These are phyloP conservation scores for Fusarium floridanum DNA, from an alignment of 2,329 filamentous ascomycete species.

Conservation along the genomic window DNA sequence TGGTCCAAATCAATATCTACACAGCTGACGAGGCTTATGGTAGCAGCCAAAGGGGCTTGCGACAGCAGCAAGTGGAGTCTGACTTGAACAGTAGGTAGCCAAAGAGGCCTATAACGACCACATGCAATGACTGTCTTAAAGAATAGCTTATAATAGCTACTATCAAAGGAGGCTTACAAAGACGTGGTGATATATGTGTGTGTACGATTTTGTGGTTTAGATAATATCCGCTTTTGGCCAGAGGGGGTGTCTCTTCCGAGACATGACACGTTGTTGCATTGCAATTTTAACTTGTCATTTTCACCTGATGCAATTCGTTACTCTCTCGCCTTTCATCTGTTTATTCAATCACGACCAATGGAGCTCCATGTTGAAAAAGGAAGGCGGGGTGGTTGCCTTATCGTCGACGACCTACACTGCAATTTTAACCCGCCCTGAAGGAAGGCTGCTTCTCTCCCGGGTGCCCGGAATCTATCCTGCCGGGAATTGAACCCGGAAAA, in stretches of 20 bases:
- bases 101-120: not conserved
- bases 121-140: not conserved
- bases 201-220: not conserved
- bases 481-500: too few species aligned
- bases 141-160: not conserved
- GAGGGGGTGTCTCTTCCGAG: too few species aligned
- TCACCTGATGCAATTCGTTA: too few species aligned
- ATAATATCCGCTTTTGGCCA: not conserved
- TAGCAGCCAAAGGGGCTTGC: not conserved
- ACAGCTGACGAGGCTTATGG: not conserved
- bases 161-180: not conserved
- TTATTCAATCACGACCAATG: too few species aligned
- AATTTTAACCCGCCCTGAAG: too few species aligned
- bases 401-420: too few species aligned
- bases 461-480: too few species aligned
- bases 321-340: too few species aligned
- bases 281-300: not conserved
- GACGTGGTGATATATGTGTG: not conserved
- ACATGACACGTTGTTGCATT: too few species aligned
- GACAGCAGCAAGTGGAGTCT: not conserved
- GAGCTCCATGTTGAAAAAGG: too few species aligned
- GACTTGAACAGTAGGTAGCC: not conserved
- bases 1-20: not conserved
- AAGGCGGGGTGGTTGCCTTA: too few species aligned
- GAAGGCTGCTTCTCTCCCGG: too few species aligned